Conservation (phyloP, 768 basidiomycete genomes). For the Pleurotus cornucopiae region DNA sequence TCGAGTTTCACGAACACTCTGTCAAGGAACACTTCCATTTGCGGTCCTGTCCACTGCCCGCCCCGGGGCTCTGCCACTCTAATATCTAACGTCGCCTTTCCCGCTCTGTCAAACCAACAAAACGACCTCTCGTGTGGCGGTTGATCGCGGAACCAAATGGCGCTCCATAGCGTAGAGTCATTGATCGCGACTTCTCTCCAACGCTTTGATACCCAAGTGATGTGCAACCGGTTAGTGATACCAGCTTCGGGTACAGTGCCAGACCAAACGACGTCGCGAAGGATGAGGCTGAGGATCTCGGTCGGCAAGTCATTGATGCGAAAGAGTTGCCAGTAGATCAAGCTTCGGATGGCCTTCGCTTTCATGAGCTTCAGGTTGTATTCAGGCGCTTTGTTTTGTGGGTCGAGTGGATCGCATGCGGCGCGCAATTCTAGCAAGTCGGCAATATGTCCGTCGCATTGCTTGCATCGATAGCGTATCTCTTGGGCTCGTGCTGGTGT, state of each 20-base stretch:
- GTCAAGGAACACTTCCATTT: slow-evolving; percentile 47
- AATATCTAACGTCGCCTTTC: slow-evolving; percentile 52
- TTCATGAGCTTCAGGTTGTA: background rate
- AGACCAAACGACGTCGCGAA: slow-evolving; percentile 60
- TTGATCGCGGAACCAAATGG: slow-evolving; percentile 57
- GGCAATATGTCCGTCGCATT: background rate
- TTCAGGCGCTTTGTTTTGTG: too few species aligned
- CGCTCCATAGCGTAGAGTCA: slow-evolving; percentile 58
- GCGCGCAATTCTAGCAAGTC: background rate
- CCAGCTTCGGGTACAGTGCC: slow-evolving; percentile 27
- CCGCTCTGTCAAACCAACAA: slow-evolving; percentile 56
- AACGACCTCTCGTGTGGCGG: slow-evolving; percentile 48
- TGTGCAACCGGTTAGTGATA: slow-evolving; percentile 34
- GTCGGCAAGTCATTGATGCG: slow-evolving; percentile 58
- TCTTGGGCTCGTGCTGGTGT: background rate
- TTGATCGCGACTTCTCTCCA: slow-evolving; percentile 48
- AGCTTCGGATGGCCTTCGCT: slow-evolving; percentile 24
- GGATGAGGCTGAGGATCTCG: slow-evolving; percentile 64
- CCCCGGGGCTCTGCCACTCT: slow-evolving; percentile 45
- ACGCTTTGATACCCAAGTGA: slow-evolving; percentile 57
- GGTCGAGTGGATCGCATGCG: background rate
- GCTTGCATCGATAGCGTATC: background rate
- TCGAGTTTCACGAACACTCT: slow-evolving; percentile 46
- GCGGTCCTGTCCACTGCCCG: slow-evolving; percentile 25
- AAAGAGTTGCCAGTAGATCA: slow-evolving; percentile 36